These are phyloP conservation scores for Calonectria pauciramosa DNA, from an alignment of 2,329 filamentous ascomycete genomes.

Conservation along the genomic window DNA sequence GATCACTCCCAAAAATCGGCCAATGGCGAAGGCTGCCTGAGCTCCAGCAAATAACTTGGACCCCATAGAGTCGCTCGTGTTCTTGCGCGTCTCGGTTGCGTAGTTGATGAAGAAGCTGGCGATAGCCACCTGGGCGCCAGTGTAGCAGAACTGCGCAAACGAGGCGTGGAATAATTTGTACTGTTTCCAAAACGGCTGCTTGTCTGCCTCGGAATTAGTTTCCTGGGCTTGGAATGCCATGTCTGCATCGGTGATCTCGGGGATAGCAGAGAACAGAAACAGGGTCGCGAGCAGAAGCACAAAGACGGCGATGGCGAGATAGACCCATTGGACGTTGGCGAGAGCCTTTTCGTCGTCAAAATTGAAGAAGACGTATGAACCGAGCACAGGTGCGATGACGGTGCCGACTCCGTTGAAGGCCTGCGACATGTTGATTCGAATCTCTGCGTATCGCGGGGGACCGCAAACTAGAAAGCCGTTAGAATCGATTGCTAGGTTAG, in stretches of 20 bases:
- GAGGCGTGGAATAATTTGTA: slow-evolving; percentile 83
- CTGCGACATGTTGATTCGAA: slow-evolving; percentile 83
- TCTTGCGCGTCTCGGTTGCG: slow-evolving; percentile 70
- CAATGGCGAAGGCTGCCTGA: slow-evolving; percentile 79
- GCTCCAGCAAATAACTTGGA: slow-evolving; percentile 81
- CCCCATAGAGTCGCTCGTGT: slow-evolving; percentile 64
- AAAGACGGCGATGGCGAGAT: slow-evolving; percentile 79
- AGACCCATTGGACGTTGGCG: slow-evolving; percentile 81
- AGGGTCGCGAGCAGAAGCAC: slow-evolving; percentile 75
- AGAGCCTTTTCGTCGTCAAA: slow-evolving; percentile 70
- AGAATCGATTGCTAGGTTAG: neutral
- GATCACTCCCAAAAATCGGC: slow-evolving; percentile 76
- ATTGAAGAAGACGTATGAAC: slow-evolving; percentile 80
- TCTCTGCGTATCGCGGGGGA: slow-evolving; percentile 78
- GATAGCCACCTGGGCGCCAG: slow-evolving; percentile 77
- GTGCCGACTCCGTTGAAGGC: slow-evolving; percentile 83
- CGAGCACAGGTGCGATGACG: slow-evolving; percentile 79
- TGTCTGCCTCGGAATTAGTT: slow-evolving; percentile 65
- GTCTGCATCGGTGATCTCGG: slow-evolving; percentile 77
- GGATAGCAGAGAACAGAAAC: slow-evolving; percentile 78
- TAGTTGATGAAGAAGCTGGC: slow-evolving; percentile 82
- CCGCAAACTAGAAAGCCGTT: slow-evolving; percentile 53
- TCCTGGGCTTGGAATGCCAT: slow-evolving; percentile 73
- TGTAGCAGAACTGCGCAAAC: slow-evolving; percentile 84
- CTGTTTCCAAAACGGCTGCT: slow-evolving; percentile 77